Conservation (phyloP, 2,329 filamentous ascomycete species). For the Clarireedia monteithiana region DNA sequence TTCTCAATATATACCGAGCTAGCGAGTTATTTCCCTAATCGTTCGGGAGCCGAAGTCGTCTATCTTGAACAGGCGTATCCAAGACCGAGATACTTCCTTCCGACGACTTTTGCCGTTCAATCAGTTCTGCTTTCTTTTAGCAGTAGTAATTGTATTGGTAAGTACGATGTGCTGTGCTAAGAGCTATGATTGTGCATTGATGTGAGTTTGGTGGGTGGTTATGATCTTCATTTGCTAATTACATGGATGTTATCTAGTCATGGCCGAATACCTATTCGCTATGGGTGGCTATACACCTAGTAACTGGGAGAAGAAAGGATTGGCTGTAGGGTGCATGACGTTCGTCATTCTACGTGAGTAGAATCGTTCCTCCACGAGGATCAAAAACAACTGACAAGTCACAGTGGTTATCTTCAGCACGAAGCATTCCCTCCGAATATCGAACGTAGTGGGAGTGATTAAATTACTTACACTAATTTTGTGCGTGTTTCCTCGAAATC, state of each 20-base stretch:
- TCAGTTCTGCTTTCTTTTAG: slow-evolving; percentile 57
- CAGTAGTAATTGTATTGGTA: slow-evolving; percentile 53
- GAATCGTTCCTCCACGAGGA: not conserved
- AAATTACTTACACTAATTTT: slow-evolving; percentile 58
- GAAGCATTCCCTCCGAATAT: slow-evolving; percentile 46
- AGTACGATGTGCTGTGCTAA: not conserved
- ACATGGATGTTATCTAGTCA: slow-evolving; percentile 31
- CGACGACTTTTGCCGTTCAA: slow-evolving; percentile 56
- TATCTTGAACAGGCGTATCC: slow-evolving; percentile 63
- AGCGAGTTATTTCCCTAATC: slow-evolving; percentile 57
- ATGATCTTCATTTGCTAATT: not conserved
- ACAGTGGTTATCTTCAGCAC: slow-evolving; percentile 44
- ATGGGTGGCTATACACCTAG: slow-evolving; percentile 43
- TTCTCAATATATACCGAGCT: slow-evolving; percentile 56
- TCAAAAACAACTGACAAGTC: not conserved
- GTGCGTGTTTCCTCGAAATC: slow-evolving; percentile 20
- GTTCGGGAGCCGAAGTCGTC: slow-evolving; percentile 58
- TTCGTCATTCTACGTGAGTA: slow-evolving; percentile 40
- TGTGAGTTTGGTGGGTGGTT: too few relatives aligned
- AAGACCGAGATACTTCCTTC: slow-evolving; percentile 55
- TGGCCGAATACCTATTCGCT: slow-evolving; percentile 55
- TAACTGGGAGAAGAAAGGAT: slow-evolving; percentile 59
- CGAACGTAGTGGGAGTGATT: slow-evolving; percentile 48
- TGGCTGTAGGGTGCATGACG: slow-evolving; percentile 45
- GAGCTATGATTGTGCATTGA: too few relatives aligned